Evolutionary conservation across 805 yeast genomes (phyloP).

Genomic region (Wickerhamiella slavikovae): DNA sequence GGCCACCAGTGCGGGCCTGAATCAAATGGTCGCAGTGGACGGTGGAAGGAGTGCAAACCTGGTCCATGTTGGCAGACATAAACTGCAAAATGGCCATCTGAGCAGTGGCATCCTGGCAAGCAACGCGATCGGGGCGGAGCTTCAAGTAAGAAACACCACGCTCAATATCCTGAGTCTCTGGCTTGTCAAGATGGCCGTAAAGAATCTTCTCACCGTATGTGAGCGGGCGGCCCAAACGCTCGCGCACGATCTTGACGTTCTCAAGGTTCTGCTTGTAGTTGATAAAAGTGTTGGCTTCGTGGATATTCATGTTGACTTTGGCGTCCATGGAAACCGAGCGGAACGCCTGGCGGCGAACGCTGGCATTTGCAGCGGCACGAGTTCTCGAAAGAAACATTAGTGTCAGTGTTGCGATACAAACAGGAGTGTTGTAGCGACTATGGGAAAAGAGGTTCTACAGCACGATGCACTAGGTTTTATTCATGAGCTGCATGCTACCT

Average conservation of each 20-base stretch:
- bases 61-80: constrained; percentile 84
- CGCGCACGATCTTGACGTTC: constrained; percentile 66
- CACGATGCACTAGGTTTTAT: not conserved
- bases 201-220: constrained; percentile 90
- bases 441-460: not conserved
- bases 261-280: constrained; percentile 82
- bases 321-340: constrained; percentile 35
- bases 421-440: not conserved
- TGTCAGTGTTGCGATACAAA: not conserved
- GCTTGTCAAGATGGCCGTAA: constrained; percentile 87
- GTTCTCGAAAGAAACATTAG: constrained; percentile 5
- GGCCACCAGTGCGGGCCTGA: constrained; percentile 88
- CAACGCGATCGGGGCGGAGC: constrained; percentile 93
- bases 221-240: constrained; percentile 68
- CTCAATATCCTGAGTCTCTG: constrained; percentile 64
- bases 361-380: constrained; percentile 4
- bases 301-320: constrained; percentile 51
- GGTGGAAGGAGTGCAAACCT: constrained; percentile 85
- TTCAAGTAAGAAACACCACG: constrained; percentile 86
- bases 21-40: constrained; percentile 97
- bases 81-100: constrained; percentile 96
- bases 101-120: constrained; percentile 98
- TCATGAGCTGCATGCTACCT: not conserved
- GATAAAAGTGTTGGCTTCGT: constrained; percentile 51
- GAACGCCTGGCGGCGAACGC: constrained; percentile 6